Base-by-base conservation (phyloP, 192 early-diverging fungal species). In the Lobosporangium transversale region DNA sequence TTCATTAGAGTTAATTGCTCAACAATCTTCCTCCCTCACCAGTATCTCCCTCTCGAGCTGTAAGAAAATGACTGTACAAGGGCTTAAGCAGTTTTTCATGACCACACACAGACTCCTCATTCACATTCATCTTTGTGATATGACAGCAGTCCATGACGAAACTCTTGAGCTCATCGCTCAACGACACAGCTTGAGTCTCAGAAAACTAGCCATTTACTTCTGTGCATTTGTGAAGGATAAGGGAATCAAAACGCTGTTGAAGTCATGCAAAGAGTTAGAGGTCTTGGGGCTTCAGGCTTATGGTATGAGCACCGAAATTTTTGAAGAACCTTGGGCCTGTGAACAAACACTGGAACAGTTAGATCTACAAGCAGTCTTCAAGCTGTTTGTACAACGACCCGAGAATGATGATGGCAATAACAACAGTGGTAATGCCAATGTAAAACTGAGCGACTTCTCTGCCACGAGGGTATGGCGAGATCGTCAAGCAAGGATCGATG, bases 291-390 rank as follows among this genome's bases (percentile, higher is more conserved):
- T 69, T 1, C 58, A 69, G 27, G 58, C 58, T 1, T 61, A 60
- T 32, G 51, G 67, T 3, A 53, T 53, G 57, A 60, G 55, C 17
- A 27, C 43, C 14, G 23, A 27, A 1, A 53, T 69, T 11, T 69
- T 69, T 69, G 40, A 60, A 8, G 15, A 60, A 0, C 58, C 57
- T 23, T 69, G 67, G 67, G 67, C 58, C 8, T 53, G 67, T 30
- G 21, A 42, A n/a, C 18, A 10, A 9, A 69, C 57, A 26, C 26
- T 69, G 24, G 58, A 60, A n/a, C 58, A 69, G 17, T 21, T 69
- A 18, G 67, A 69, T 54, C 67, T 69, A n/a, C 58, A 69, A 21
- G 58, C 51, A 7, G 42, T 48, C 14, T 69, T 69, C 43, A 69
- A 69, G 31, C 7, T 20, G 43, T 48, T 2, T 21, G 32, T 49